Conservation (phyloP, 345 rosid species). For the Erucastrum elatum region DNA sequence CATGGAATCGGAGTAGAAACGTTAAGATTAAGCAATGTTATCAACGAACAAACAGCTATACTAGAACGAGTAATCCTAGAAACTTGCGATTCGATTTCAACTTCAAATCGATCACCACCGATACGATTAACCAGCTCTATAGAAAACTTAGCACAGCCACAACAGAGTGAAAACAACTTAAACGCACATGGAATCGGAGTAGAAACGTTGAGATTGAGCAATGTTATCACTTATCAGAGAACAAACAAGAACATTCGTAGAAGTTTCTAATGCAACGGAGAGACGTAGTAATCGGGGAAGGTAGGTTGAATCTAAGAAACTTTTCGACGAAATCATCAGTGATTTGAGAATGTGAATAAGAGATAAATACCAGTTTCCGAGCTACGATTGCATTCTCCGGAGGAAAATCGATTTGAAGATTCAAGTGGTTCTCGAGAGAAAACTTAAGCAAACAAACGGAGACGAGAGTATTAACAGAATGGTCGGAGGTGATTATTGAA, state of each 20-base stretch:
- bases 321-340: background rate
- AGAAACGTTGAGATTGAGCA: background rate
- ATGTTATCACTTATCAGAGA: constrained; percentile 8
- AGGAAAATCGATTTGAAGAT: constrained; percentile 23
- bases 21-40: background rate
- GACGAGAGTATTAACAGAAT: constrained; percentile 15
- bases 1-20: background rate
- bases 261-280: constrained; percentile 6
- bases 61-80: constrained; percentile 11
- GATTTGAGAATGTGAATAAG: background rate
- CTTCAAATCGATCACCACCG: constrained; percentile 13
- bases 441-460: background rate
- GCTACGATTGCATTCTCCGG: constrained; percentile 42
- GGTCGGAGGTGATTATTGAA: background rate
- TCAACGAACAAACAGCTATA: too few relatives aligned
- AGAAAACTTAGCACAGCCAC: background rate
- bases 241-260: constrained; percentile 3
- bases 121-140: constrained; percentile 18
- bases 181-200: background rate
- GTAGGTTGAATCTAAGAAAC: background rate
- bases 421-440: constrained; percentile 19
- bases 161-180: background rate
- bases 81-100: constrained; percentile 1
- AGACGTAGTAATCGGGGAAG: background rate
- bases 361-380: constrained; percentile 30